Evolutionary conservation across 2,329 filamentous ascomycete genomes (phyloP), one percentile per base, ranked within the genome.

Genomic region (Stachybotrys elegans): DNA sequence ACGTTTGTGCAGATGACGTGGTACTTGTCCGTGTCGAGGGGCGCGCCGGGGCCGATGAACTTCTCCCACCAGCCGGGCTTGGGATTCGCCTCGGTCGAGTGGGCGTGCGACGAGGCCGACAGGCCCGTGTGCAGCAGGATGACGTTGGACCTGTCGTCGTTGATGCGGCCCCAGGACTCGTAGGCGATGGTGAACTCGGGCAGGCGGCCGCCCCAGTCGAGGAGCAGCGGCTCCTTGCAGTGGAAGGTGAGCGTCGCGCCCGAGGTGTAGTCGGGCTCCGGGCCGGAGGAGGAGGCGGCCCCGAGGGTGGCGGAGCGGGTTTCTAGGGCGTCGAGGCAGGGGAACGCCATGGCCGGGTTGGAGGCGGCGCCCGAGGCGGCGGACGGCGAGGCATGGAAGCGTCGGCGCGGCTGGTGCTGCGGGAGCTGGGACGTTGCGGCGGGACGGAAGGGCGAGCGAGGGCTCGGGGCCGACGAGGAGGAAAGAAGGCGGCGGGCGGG

Each of bases 21-120:
- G 71, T 94, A 95, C 61, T 89, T 92, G 65, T 92, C 71, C 2
- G 93, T 98, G 63, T 98, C 89, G 9, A 98, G 69, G 11, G 89
- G 86, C 17, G 78, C 77, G 1, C 87, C 89, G 0, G 91, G 86
- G 0, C 93, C 93, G 58, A 98, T 97, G 63, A 98, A 98, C 65
- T 86, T 92, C 68, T 98, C 93, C 93, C 93, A 98, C 93, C 93
- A 98, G 4, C 93, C 93, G 0, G 90, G 86, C 62, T 91, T 86
- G 0, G 88, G 79, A 63, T 98, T 98, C 9, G 75, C 71, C 42
- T 79, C 75, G n/a, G 92, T 97, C 46, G 90, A 96, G 60, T 91
- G 91, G 2, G 93, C 93, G 68, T 98, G 93, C 45, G 91, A 97
- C 6, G 91, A 96, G n/a, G 93, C 93, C 1, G 91, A 96, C 5